Conservation (phyloP, 805 yeast species). For the Schwanniomyces occidentalis region DNA sequence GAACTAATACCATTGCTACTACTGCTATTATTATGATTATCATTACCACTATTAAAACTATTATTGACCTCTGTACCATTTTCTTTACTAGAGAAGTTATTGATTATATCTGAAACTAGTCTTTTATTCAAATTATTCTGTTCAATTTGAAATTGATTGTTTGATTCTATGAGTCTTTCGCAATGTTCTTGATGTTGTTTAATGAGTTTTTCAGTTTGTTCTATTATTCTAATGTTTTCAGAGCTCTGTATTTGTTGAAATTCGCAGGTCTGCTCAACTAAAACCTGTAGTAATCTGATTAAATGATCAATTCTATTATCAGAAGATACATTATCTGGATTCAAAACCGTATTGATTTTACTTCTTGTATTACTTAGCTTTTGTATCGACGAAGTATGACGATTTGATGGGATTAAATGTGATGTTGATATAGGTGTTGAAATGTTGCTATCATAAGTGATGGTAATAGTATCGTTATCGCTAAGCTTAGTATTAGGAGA, state of each 20-base stretch:
- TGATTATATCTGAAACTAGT: slow-evolving; percentile 9
- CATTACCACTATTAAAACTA: neutral
- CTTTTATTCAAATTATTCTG: slow-evolving; percentile 12
- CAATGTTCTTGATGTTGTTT: slow-evolving; percentile 7
- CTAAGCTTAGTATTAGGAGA: neutral
- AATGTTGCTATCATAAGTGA: neutral
- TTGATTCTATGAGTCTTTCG: slow-evolving; percentile 7
- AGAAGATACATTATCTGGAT: neutral
- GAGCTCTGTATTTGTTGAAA: slow-evolving; percentile 3
- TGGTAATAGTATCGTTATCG: neutral
- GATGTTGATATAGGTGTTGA: neutral
- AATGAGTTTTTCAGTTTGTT: slow-evolving; percentile 8
- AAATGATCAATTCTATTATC: neutral
- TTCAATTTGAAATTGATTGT: slow-evolving; percentile 11
- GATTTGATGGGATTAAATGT: too few species aligned
- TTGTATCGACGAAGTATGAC: too few species aligned
- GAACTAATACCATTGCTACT: neutral
- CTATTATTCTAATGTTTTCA: slow-evolving; percentile 7
- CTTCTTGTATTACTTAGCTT: slow-evolving; percentile 1
- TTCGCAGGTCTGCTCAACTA: slow-evolving; percentile 6
- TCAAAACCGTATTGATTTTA: neutral
- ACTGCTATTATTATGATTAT: slow-evolving; percentile 1
- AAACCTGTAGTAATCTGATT: slow-evolving; percentile 6
- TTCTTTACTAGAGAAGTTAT: neutral
- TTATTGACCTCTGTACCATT: neutral